Base-by-base conservation (phyloP, 1,139 yeast species). In the Candida pseudoviswanathii region DNA sequence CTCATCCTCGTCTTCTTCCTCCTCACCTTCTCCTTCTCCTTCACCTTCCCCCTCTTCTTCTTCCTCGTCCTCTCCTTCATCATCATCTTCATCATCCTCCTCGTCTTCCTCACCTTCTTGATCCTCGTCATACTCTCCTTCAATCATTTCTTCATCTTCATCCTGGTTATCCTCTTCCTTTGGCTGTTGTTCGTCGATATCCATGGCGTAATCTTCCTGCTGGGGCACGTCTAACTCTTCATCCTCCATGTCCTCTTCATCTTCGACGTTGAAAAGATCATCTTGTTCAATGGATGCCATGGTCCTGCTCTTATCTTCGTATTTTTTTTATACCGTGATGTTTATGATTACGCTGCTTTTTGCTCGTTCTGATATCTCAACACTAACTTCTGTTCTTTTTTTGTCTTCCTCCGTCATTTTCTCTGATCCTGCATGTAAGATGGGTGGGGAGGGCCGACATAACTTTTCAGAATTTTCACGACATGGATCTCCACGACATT, bases 51-150 rank as follows among this genome's bases (percentile, higher is more conserved):
- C 71, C 3, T 62, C 68, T 8, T 60, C 60, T 2, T 54, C 64
- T 21, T 60, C 61, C 29, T 57, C 62, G 5, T 61, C 63, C 1
- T 60, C 61, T n/a, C 58, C 58, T 25, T 51, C 59, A n/a, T 59
- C 64, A 1, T 57, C 55, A 48, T 55, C 63, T 16, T 57, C 64
- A 24, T 59, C 65, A 21, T 49, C 64, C 2, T 57, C 55, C 48
- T 56, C 63, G 16, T 56, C 64, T 24, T 59, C 65, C 22, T 50
- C 70, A 44, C 64, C 70, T 5, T 64, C 64, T 27, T 62, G 69
- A 9, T 65, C 70, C 9, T 67, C 70, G 31, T 61, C 63, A 24
- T 63, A 69, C 51, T 66, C 67, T 11, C 56, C 64, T 5, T 57
- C 50, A 4, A 45, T 46, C 30, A 42, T 43, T 30, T 46, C 48